These are phyloP conservation scores for Dichomitus squalens DNA, from an alignment of 1,284 basidiomycete genomes.

Conservation along the genomic window DNA sequence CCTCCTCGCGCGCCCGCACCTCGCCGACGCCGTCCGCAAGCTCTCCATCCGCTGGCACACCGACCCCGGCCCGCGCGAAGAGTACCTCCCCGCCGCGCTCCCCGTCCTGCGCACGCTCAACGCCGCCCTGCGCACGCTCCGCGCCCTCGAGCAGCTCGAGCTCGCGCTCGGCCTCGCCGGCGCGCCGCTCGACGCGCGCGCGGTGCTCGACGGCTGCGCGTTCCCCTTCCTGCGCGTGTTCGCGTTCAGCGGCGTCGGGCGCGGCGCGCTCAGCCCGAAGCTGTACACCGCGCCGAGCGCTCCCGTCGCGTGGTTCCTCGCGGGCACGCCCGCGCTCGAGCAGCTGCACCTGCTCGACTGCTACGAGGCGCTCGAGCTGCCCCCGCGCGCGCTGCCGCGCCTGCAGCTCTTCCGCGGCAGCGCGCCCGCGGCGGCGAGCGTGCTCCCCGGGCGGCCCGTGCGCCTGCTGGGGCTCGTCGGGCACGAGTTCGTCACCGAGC, in stretches of 20 bases:
- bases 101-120: slow-evolving; percentile 28
- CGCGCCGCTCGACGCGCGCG: slow-evolving; percentile 27
- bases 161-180: slow-evolving; percentile 49
- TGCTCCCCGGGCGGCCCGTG: slow-evolving; percentile 63
- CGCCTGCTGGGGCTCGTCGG: slow-evolving; percentile 56
- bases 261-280: slow-evolving; percentile 36
- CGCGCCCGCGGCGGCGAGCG: slow-evolving; percentile 54
- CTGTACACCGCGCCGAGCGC: slow-evolving; percentile 32
- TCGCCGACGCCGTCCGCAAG: slow-evolving; percentile 46
- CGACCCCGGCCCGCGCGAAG: slow-evolving; percentile 32
- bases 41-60: slow-evolving; percentile 58
- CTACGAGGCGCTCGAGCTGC: slow-evolving; percentile 39
- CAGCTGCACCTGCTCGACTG: slow-evolving; percentile 57
- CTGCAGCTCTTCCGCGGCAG: slow-evolving; percentile 61
- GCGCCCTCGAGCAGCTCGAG: slow-evolving; percentile 54
- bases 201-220: slow-evolving; percentile 31
- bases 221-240: slow-evolving; percentile 46
- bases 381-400: slow-evolving; percentile 43
- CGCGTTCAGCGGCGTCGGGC: slow-evolving; percentile 52
- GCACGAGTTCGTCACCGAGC: slow-evolving; percentile 54
- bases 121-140: slow-evolving; percentile 43
- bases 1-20: slow-evolving; percentile 47
- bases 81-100: slow-evolving; percentile 28
- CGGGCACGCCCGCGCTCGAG: slow-evolving; percentile 39
- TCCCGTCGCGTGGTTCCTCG: slow-evolving; percentile 44